These are phyloP conservation scores for Pisolithus microcarpus DNA, from an alignment of 768 basidiomycete genomes.

Conservation along the genomic window DNA sequence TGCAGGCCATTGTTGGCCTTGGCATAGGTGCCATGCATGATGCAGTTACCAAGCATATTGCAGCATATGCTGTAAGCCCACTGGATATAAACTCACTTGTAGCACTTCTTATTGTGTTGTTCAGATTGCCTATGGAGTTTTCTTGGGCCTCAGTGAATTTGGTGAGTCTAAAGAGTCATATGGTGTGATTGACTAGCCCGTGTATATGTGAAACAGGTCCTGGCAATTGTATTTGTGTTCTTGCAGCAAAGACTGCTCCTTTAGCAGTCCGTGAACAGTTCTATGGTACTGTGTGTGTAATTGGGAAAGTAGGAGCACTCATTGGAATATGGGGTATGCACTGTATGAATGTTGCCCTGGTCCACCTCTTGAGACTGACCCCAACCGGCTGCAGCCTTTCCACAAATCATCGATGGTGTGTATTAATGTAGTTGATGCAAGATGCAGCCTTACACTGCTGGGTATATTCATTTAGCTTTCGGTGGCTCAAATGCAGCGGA, in stretches of 20 bases:
- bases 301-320: no score
- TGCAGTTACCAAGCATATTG: slow-evolving; percentile 54
- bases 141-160: slow-evolving; percentile 83
- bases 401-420: no score
- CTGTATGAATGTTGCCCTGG: slow-evolving; percentile 11
- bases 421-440: no score
- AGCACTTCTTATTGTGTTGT: not conserved
- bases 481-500: slow-evolving; percentile 43
- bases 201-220: no score
- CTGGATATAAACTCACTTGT: not conserved
- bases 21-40: slow-evolving; percentile 81
- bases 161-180: slow-evolving; percentile 35
- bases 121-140: slow-evolving; percentile 82
- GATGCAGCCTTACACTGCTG: no score
- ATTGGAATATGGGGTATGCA: no score
- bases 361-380: slow-evolving; percentile 13
- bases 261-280: no score
- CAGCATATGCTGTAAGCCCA: slow-evolving; percentile 57
- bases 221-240: no score
- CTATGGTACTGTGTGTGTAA: no score
- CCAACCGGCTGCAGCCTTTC: no score
- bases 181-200: slow-evolving; percentile 17
- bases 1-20: slow-evolving; percentile 74
- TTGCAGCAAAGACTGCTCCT: no score
- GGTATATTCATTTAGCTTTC: slow-evolving; percentile 40